phyloP scores from a whole-genome alignment of 371 early-diverging fungal genomes.

The Mortierella sp. region DNA sequence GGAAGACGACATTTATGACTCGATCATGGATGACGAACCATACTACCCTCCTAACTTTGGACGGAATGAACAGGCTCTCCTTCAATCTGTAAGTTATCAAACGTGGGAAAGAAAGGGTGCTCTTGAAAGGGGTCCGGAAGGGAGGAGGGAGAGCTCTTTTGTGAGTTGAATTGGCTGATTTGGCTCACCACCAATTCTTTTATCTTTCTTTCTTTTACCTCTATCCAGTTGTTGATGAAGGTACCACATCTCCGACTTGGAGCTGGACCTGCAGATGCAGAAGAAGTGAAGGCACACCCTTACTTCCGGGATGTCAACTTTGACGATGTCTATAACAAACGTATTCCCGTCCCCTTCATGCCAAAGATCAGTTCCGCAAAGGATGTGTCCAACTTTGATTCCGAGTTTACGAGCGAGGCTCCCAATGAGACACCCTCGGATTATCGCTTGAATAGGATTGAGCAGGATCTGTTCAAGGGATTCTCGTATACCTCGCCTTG shows the following conservation, averaged over 20 bases:
- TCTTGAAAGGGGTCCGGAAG: too few relatives aligned
- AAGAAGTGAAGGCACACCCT: conserved; percentile 73
- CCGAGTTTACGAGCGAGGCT: conserved; percentile 59
- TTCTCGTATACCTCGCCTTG: conserved; percentile 49
- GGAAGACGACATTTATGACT: conserved; percentile 70
- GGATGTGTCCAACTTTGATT: conserved; percentile 72
- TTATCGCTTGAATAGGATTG: conserved; percentile 45
- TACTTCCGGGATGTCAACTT: conserved; percentile 78
- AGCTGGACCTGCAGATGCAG: conserved; percentile 65
- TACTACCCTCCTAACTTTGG: conserved; percentile 66
- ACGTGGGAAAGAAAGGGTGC: too few relatives aligned
- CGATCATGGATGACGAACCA: conserved; percentile 67
- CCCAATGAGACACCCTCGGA: conserved; percentile 49
- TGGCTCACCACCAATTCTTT: neutral
- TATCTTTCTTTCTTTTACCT: neutral
- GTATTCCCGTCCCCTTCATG: conserved; percentile 68
- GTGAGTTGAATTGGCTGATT: neutral
- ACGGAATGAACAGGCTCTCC: conserved; percentile 57
- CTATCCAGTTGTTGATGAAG: conserved; percentile 57
- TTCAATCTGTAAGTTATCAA: conserved; percentile 59
- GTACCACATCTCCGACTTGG: conserved; percentile 63
- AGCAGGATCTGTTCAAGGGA: conserved; percentile 45
- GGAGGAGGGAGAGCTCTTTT: neutral
- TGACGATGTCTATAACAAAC: conserved; percentile 76
- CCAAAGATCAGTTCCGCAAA: conserved; percentile 58